Evolutionary conservation across 768 basidiomycete species (phyloP).

Genomic region (Astraeus odoratus): DNA sequence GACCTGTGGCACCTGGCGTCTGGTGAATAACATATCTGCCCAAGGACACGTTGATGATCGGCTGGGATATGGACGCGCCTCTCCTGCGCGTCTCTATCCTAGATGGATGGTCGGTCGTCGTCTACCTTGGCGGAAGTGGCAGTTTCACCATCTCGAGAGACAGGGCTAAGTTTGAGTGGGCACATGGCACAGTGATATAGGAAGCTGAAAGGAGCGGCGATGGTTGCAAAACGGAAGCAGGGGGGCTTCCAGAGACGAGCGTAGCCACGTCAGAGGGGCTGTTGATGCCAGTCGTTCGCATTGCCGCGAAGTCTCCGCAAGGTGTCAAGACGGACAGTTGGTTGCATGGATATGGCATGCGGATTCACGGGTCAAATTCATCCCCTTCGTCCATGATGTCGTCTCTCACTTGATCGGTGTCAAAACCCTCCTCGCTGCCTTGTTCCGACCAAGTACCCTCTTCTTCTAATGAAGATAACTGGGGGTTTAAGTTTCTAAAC

Average conservation of each 20-base stretch:
- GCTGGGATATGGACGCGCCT: conserved; percentile 23
- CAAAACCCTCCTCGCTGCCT: conserved; percentile 49
- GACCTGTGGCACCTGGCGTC: conserved; percentile 41
- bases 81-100: conserved; percentile 24
- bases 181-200: conserved; percentile 6
- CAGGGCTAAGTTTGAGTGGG: conserved; percentile 36
- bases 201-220: too few species aligned
- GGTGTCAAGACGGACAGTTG: neutral
- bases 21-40: conserved; percentile 41
- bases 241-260: too few species aligned
- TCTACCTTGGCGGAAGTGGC: conserved; percentile 18
- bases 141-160: conserved; percentile 54
- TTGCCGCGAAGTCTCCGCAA: conserved; percentile 61
- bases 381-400: conserved; percentile 59
- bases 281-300: conserved; percentile 42
- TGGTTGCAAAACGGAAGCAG: neutral
- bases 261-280: conserved; percentile 61
- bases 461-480: conserved; percentile 45
- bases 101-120: conserved; percentile 12
- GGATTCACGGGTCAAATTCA: conserved; percentile 73
- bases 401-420: conserved; percentile 38
- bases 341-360: neutral
- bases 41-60: conserved; percentile 10
- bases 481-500: conserved; percentile 39
- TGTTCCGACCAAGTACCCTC: conserved; percentile 43